Percentiles rank a stretch among this genome's conserved stretches.
These are phyloP conservation scores for Thalassiosira livingstoniorum DNA, from an alignment of 352 stramenopile species.

Conservation along the genomic window DNA sequence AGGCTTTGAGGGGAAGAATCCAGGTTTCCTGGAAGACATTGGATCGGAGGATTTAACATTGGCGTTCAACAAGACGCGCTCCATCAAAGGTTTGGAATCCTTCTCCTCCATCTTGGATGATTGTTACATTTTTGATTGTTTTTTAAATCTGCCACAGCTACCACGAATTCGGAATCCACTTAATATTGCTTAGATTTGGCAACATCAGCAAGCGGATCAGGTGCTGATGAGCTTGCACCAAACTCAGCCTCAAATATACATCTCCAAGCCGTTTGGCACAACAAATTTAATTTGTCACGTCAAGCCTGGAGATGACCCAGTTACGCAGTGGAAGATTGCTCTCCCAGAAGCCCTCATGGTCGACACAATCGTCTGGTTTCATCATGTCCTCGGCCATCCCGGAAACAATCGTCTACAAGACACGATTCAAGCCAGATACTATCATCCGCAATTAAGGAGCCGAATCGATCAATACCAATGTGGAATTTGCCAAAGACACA, in stretches of 20 bases:
- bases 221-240: not conserved
- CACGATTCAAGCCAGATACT: slow-evolving; percentile 27
- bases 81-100: not conserved
- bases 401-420: slow-evolving; percentile 28
- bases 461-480: slow-evolving; percentile 33
- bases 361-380: slow-evolving; percentile 47
- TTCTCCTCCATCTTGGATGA: not conserved
- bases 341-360: slow-evolving; percentile 22
- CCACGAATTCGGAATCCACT: not conserved
- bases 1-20: slow-evolving; percentile 17
- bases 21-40: not conserved
- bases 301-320: slow-evolving; percentile 9
- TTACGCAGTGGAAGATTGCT: slow-evolving; percentile 35
- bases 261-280: not conserved
- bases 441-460: slow-evolving; percentile 11
- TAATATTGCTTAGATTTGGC: slow-evolving; percentile 6
- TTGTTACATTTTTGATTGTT: slow-evolving; percentile 4
- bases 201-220: not conserved
- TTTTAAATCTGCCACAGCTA: not conserved
- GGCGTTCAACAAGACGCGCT: not conserved
- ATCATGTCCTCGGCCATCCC: slow-evolving; percentile 40
- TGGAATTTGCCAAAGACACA: slow-evolving; percentile 46
- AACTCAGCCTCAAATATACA: slow-evolving; percentile 9
- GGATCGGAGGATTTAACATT: not conserved
- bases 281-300: slow-evolving; percentile 1